A percentile compares a stretch with the other conserved stretches of the same genome.
Conservation (phyloP, 1,284 basidiomycete species). For the Cerrena zonata region DNA sequence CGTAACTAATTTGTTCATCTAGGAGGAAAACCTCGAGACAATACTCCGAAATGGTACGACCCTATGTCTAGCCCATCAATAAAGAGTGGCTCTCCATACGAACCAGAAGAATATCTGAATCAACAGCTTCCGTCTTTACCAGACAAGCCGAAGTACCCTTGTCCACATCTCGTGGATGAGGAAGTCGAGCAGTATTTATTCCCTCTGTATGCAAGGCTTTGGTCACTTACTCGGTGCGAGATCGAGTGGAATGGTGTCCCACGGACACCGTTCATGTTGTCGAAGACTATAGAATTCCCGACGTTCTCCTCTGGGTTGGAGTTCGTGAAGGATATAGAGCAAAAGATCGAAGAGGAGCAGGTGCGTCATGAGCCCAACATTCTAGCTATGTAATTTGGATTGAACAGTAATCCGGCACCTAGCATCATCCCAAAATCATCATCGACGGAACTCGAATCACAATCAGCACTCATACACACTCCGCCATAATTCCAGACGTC, state of each 20-base stretch:
- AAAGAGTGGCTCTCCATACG: neutral
- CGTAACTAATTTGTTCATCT: neutral
- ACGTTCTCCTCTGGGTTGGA: constrained; percentile 17
- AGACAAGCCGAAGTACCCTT: constrained; percentile 17
- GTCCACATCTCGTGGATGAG: constrained; percentile 17
- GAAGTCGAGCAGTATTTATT: constrained; percentile 29
- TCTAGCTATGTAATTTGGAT: constrained; percentile 6
- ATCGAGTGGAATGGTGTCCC: constrained; percentile 14
- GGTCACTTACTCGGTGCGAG: constrained; percentile 21
- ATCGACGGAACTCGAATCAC: neutral
- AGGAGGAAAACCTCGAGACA: neutral
- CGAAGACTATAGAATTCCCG: constrained; percentile 26
- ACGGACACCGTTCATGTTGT: constrained; percentile 11
- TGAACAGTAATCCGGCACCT: no score
- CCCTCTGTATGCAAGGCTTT: constrained; percentile 30
- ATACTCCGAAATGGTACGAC: neutral
- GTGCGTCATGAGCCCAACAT: constrained; percentile 21
- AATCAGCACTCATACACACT: constrained; percentile 31
- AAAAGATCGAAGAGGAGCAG: constrained; percentile 25
- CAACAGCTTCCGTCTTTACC: constrained; percentile 13
- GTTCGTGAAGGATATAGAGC: constrained; percentile 26
- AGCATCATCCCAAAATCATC: constrained; percentile 3
- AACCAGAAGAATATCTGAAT: neutral
- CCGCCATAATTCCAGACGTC: constrained; percentile 23
- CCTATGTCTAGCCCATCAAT: neutral